A percentile compares a stretch with the other conserved stretches of the same genome.
These are phyloP conservation scores for Aspergillus arachidicola DNA, from an alignment of 2,329 filamentous ascomycete species.

Conservation along the genomic window DNA sequence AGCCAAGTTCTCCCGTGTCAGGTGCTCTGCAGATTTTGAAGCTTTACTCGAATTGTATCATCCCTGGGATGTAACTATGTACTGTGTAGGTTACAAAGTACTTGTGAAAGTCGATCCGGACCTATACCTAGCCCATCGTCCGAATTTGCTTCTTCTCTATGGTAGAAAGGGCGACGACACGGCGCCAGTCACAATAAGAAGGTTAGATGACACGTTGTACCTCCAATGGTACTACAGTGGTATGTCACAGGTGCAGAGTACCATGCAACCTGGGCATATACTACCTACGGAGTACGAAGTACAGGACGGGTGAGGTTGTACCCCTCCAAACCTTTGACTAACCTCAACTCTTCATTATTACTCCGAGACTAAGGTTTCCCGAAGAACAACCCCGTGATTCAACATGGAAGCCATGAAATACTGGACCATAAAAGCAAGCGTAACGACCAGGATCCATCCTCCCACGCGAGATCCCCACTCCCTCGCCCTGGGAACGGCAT, in stretches of 20 bases:
- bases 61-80: neutral
- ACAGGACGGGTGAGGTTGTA: neutral
- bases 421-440: neutral
- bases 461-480: slow-evolving; percentile 6
- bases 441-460: slow-evolving; percentile 5
- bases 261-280: neutral
- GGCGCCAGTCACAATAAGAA: neutral
- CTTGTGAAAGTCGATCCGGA: neutral
- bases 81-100: neutral
- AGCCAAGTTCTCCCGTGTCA: slow-evolving; percentile 1
- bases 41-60: neutral
- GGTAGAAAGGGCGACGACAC: neutral
- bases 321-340: neutral
- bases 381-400: slow-evolving; percentile 1
- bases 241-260: neutral
- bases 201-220: neutral
- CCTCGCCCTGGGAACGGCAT: slow-evolving; percentile 5
- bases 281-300: neutral
- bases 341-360: neutral
- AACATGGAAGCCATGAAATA: neutral
- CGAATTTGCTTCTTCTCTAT: neutral
- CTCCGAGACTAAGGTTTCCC: slow-evolving; percentile 1
- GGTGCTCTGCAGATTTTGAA: slow-evolving; percentile 4
- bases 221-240: neutral
- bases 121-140: neutral